phyloP scores from a whole-genome alignment of 1,284 basidiomycete species.

The Singerocomus inundabilis region DNA sequence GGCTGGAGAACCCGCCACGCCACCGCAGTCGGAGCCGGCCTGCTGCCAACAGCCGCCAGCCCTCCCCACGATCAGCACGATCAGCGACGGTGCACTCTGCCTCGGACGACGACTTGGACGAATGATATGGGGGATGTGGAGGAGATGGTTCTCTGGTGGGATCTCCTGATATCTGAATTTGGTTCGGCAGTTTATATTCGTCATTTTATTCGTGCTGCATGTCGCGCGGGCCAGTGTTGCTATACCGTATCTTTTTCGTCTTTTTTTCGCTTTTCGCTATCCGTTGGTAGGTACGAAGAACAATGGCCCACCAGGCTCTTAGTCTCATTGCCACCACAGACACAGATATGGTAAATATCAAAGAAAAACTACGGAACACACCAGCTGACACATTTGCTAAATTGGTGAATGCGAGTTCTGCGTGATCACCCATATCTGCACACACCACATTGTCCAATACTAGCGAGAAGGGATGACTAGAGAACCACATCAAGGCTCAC shows the following conservation, averaged over 20 bases:
- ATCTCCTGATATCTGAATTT: constrained; percentile 5
- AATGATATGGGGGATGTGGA: constrained; percentile 2
- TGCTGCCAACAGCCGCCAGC: constrained; percentile 8
- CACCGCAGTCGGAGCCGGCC: constrained; percentile 25
- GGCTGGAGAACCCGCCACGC: constrained; percentile 27
- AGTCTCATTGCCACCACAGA: too few relatives aligned
- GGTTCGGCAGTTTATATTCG: constrained; percentile 21
- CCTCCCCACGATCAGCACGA: constrained; percentile 20
- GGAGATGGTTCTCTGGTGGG: neutral
- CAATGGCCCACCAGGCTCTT: neutral
- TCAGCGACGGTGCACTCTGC: constrained; percentile 11
- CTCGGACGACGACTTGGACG: constrained; percentile 17
- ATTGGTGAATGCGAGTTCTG: too few relatives aligned
- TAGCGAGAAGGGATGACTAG: too few relatives aligned
- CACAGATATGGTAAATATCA: too few relatives aligned
- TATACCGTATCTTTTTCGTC: neutral
- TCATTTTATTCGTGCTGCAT: constrained; percentile 24
- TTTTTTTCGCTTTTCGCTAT: too few relatives aligned
- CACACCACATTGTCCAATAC: too few relatives aligned
- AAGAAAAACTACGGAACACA: too few relatives aligned
- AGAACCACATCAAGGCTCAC: neutral
- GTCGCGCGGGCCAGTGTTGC: neutral
- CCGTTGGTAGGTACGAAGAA: neutral
- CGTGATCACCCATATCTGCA: too few relatives aligned
- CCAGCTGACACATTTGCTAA: too few relatives aligned